phyloP scores from a whole-genome alignment of 2,329 filamentous ascomycete species.

The Sporothrix euskadiensis region DNA sequence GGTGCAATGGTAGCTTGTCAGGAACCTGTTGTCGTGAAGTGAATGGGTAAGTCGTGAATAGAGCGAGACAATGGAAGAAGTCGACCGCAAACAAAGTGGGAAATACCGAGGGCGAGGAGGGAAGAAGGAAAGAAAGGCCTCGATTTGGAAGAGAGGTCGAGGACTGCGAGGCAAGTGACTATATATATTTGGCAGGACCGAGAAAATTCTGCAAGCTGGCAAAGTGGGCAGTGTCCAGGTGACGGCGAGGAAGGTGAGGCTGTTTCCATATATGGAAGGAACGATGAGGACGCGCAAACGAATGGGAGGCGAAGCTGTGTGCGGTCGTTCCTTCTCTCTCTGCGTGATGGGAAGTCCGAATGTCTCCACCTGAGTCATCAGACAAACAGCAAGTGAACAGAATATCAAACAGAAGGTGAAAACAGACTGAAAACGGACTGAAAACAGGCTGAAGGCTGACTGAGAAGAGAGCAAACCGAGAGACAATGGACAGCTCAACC shows the following conservation, averaged over 20 bases:
- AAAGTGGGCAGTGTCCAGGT: not conserved
- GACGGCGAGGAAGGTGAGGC: not conserved
- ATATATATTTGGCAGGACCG: not conserved
- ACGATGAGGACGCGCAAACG: not conserved
- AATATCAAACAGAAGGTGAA: not conserved
- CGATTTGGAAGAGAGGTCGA: not conserved
- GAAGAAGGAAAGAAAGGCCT: not conserved
- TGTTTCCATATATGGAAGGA: not conserved
- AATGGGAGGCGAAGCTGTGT: not conserved
- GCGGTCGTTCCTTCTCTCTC: slow-evolving; percentile 1
- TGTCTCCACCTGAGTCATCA: not conserved
- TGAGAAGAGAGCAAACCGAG: not conserved
- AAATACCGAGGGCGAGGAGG: not conserved
- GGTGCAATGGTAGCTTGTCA: not conserved
- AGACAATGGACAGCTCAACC: not conserved
- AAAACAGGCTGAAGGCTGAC: no score
- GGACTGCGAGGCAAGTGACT: not conserved
- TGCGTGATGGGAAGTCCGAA: no score
- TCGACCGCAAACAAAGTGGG: not conserved
- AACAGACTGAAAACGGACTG: no score
- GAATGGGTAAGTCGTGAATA: not conserved
- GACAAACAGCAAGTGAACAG: not conserved
- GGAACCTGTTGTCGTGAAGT: not conserved
- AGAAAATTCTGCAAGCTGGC: not conserved
- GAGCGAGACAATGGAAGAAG: not conserved